phyloP scores from a whole-genome alignment of 1,284 basidiomycete genomes.

The Agroathelia rolfsii region DNA sequence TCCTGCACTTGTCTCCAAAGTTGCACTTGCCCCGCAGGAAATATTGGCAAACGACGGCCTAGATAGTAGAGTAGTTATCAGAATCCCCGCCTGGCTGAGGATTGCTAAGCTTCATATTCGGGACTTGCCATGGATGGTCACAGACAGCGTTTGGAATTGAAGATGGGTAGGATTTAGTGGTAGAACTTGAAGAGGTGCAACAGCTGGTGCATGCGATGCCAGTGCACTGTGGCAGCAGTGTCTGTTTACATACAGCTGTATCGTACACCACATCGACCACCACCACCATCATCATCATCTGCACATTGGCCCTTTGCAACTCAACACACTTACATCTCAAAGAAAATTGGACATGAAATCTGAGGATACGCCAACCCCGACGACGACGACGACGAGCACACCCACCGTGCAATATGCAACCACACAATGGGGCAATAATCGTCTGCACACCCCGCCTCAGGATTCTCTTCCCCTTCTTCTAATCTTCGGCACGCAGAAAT shows the following conservation, averaged over 20 bases:
- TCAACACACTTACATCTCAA: too few species aligned
- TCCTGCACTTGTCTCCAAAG: conserved; percentile 59
- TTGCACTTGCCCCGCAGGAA: conserved; percentile 60
- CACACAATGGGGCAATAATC: conserved; percentile 31
- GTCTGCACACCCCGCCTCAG: conserved; percentile 20
- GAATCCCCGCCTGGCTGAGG: too few species aligned
- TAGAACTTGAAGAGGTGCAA: too few species aligned
- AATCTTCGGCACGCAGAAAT: conserved; percentile 32
- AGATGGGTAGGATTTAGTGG: too few species aligned
- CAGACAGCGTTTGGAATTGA: too few species aligned
- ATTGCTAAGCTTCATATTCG: too few species aligned
- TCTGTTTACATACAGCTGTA: too few species aligned
- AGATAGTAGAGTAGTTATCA: too few species aligned
- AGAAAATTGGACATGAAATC: conserved; percentile 27
- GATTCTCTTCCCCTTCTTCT: conserved; percentile 2
- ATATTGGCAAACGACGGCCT: conserved; percentile 42
- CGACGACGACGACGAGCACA: conserved; percentile 15
- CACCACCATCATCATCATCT: not conserved
- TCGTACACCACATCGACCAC: too few species aligned
- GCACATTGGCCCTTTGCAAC: not conserved
- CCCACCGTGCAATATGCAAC: conserved; percentile 21
- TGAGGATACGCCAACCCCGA: conserved; percentile 24
- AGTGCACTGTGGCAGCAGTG: too few species aligned
- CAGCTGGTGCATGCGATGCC: too few species aligned
- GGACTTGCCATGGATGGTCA: not conserved